These are phyloP conservation scores for Pyricularia grisea DNA, from an alignment of 2,329 filamentous ascomycete genomes.

Conservation along the genomic window DNA sequence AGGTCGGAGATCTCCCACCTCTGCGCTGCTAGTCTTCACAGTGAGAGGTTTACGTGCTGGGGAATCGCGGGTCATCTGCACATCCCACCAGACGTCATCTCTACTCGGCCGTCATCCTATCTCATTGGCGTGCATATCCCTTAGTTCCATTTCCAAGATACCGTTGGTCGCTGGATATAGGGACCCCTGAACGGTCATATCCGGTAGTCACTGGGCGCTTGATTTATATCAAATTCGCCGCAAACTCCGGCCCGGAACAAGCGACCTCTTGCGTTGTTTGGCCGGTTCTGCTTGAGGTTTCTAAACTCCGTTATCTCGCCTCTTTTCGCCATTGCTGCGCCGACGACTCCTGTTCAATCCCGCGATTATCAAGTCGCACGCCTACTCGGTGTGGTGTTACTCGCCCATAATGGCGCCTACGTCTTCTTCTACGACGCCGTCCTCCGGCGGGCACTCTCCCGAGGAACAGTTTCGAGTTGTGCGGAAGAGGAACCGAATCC, in stretches of 20 bases:
- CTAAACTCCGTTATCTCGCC: constrained; percentile 6
- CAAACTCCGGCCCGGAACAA: neutral
- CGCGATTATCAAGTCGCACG: neutral
- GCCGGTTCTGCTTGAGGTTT: neutral
- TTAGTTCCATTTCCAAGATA: neutral
- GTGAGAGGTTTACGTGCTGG: neutral
- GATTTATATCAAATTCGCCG: neutral
- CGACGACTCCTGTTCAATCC: neutral
- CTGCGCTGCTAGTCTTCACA: neutral
- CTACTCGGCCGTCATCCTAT: neutral
- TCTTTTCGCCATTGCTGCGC: neutral
- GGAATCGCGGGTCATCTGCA: neutral
- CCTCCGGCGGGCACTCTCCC: constrained; percentile 67
- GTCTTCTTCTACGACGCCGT: constrained; percentile 69
- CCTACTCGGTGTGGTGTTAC: neutral
- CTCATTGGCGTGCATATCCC: neutral
- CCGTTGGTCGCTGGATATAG: neutral
- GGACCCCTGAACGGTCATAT: neutral
- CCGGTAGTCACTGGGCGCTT: neutral
- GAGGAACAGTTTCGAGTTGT: constrained; percentile 83
- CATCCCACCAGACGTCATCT: neutral
- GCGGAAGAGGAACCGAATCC: constrained; percentile 84
- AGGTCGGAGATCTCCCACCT: neutral
- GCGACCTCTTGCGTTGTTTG: neutral
- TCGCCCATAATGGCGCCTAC: constrained; percentile 57